phyloP scores from a whole-genome alignment of 2,329 filamentous ascomycete species.

The Alternaria arborescens region DNA sequence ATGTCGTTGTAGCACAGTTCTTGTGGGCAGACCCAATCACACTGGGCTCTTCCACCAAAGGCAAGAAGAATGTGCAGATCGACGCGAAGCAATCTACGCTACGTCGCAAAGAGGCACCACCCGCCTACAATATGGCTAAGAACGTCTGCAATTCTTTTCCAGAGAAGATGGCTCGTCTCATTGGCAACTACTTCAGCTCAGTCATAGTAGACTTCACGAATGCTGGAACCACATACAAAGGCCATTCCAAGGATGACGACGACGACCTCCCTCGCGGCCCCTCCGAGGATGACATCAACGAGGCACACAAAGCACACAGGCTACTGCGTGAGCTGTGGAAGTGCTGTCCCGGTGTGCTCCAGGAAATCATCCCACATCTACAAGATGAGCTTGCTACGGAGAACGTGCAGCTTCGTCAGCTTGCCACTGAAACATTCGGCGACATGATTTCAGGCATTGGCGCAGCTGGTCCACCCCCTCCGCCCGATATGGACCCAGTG shows the following conservation, averaged over 20 bases:
- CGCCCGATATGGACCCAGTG: conserved; percentile 77
- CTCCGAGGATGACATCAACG: conserved; percentile 83
- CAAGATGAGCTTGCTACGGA: conserved; percentile 93
- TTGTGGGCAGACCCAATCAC: conserved; percentile 80
- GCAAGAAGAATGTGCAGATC: conserved; percentile 62
- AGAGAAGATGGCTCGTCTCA: conserved; percentile 93
- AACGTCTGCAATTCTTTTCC: conserved; percentile 87
- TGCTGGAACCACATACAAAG: conserved; percentile 26
- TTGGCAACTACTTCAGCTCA: conserved; percentile 96
- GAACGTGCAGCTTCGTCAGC: conserved; percentile 81
- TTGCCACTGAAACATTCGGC: conserved; percentile 93
- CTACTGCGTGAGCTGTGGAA: conserved; percentile 93
- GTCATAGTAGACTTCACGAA: conserved; percentile 86
- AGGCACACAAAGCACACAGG: conserved; percentile 87
- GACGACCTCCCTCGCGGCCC: conserved; percentile 65
- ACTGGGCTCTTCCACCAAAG: conserved; percentile 55
- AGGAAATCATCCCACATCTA: conserved; percentile 92
- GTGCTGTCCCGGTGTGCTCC: conserved; percentile 84
- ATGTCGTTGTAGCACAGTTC: conserved; percentile 95
- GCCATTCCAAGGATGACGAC: conserved; percentile 51
- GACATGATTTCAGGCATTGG: conserved; percentile 95
- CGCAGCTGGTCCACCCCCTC: conserved; percentile 82
- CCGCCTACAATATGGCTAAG: conserved; percentile 96
- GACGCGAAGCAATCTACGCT: conserved; percentile 84
- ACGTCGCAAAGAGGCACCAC: conserved; percentile 84